Conservation (phyloP, 1,284 basidiomycete species). For the Boletus semigastroideus region DNA sequence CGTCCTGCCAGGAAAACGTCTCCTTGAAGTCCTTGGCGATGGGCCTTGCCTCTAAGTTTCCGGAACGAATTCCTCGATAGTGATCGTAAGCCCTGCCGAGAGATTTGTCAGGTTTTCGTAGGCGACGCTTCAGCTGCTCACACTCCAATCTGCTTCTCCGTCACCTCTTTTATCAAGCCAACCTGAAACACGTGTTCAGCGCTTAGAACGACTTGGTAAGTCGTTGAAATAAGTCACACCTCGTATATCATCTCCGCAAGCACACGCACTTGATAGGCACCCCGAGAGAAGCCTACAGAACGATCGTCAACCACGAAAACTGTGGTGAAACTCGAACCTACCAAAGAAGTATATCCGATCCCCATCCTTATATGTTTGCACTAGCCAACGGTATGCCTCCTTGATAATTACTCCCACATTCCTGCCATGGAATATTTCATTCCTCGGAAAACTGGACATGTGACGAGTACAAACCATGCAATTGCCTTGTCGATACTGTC, state of each 20-base stretch:
- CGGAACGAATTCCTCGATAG: slow-evolving; percentile 26
- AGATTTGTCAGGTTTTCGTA: background rate
- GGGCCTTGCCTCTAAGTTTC: slow-evolving; percentile 12
- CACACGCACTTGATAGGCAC: slow-evolving; percentile 45
- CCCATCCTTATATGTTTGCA: slow-evolving; percentile 35
- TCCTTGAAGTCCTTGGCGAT: slow-evolving; percentile 34
- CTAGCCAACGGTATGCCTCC: slow-evolving; percentile 42
- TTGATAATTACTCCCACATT: slow-evolving; percentile 31
- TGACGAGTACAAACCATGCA: slow-evolving; percentile 19
- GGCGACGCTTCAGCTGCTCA: slow-evolving; percentile 3
- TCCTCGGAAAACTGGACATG: background rate
- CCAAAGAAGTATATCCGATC: slow-evolving; percentile 46
- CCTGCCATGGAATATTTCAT: slow-evolving; percentile 4
- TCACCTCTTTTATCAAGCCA: slow-evolving; percentile 21
- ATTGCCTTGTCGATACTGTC: slow-evolving; percentile 26
- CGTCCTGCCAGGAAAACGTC: slow-evolving; percentile 35
- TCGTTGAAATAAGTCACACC: slow-evolving; percentile 18
- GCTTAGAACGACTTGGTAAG: background rate
- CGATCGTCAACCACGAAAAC: background rate
- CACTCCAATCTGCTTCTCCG: slow-evolving; percentile 26
- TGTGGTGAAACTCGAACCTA: slow-evolving; percentile 3
- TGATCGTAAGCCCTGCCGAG: slow-evolving; percentile 39
- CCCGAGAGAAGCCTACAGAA: slow-evolving; percentile 43
- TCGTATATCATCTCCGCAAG: slow-evolving; percentile 43
- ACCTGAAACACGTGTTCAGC: slow-evolving; percentile 16